A percentile compares a stretch with the other conserved stretches of the same genome.
phyloP scores from a whole-genome alignment of 495 filamentous ascomycete species.

The Jackrogersella minutella region DNA sequence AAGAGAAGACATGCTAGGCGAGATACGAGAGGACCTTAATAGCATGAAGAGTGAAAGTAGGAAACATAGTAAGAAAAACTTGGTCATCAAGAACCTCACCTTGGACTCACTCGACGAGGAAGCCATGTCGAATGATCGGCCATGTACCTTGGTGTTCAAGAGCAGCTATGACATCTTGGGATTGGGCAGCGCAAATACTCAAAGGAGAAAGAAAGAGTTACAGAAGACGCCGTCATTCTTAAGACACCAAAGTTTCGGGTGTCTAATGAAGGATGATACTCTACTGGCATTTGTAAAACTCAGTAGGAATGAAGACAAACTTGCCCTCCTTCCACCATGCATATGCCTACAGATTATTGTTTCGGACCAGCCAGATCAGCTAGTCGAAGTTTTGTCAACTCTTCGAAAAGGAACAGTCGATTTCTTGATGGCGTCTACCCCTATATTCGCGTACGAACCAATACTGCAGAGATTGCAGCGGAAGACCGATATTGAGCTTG shows the following conservation, averaged over 20 bases:
- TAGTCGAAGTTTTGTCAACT: slow-evolving; percentile 44
- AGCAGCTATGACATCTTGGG: slow-evolving; percentile 56
- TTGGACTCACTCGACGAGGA: slow-evolving; percentile 40
- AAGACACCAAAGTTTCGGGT: slow-evolving; percentile 68
- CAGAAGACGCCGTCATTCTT: slow-evolving; percentile 59
- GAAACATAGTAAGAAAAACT: slow-evolving; percentile 40
- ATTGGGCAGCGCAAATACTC: slow-evolving; percentile 41
- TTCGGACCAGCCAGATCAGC: slow-evolving; percentile 42
- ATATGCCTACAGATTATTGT: slow-evolving; percentile 63
- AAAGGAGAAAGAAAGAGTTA: slow-evolving; percentile 56
- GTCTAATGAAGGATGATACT: slow-evolving; percentile 59
- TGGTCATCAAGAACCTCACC: slow-evolving; percentile 38
- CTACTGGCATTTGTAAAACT: slow-evolving; percentile 70
- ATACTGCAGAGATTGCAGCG: slow-evolving; percentile 68
- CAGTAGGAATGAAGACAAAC: slow-evolving; percentile 62
- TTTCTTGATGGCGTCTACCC: slow-evolving; percentile 67
- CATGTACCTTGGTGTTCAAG: slow-evolving; percentile 56
- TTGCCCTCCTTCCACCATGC: slow-evolving; percentile 56
- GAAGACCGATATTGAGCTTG: slow-evolving; percentile 52
- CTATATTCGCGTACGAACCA: slow-evolving; percentile 78
- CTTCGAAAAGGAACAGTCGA: slow-evolving; percentile 51
- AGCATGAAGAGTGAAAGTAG: slow-evolving; percentile 54
- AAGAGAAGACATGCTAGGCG: slow-evolving; percentile 76
- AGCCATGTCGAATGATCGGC: slow-evolving; percentile 36
- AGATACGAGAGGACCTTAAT: slow-evolving; percentile 68